Evolutionary conservation across 148 eudicot species (phyloP).

Genomic region (Amaranthus cruentus): DNA sequence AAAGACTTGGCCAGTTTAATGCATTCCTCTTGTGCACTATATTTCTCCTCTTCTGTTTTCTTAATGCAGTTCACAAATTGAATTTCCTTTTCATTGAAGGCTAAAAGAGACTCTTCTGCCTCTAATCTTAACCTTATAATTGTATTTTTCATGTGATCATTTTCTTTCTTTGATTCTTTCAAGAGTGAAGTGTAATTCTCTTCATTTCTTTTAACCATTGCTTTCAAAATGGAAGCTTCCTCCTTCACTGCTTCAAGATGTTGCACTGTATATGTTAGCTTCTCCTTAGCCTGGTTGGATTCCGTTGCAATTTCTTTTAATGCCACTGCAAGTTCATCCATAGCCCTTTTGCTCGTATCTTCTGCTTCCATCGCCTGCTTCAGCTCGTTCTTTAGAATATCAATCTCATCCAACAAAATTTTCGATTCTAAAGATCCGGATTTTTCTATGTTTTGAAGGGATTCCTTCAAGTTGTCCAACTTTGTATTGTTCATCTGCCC

Average conservation of each 20-base stretch:
- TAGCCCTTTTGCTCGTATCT: constrained; percentile 65
- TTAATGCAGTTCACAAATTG: constrained; percentile 77
- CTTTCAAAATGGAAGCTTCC: constrained; percentile 42
- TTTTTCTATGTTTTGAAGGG: constrained; percentile 7
- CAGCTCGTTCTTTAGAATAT: constrained; percentile 41
- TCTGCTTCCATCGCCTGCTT: constrained; percentile 61
- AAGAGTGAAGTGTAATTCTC: constrained; percentile 36
- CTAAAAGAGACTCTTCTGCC: constrained; percentile 68
- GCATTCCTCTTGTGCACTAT: constrained; percentile 32
- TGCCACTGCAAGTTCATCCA: constrained; percentile 86
- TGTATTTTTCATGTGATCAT: constrained; percentile 46
- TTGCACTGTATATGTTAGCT: constrained; percentile 28
- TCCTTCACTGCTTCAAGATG: constrained; percentile 44
- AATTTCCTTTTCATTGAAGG: constrained; percentile 69
- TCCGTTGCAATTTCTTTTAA: constrained; percentile 67
- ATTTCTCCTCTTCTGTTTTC: constrained; percentile 61
- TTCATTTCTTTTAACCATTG: constrained; percentile 32
- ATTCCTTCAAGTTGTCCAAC: constrained; percentile 29
- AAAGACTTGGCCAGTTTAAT: constrained; percentile 29
- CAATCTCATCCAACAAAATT: constrained; percentile 36
- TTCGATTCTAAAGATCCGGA: constrained; percentile 22
- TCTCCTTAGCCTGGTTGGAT: constrained; percentile 51
- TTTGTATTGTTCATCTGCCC: constrained; percentile 24
- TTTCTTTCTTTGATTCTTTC: constrained; percentile 41
- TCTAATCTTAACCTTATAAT: constrained; percentile 55